Evolutionary conservation across 371 early-diverging fungal genomes (phyloP).

Genomic region (Syncephalastrum monosporum): DNA sequence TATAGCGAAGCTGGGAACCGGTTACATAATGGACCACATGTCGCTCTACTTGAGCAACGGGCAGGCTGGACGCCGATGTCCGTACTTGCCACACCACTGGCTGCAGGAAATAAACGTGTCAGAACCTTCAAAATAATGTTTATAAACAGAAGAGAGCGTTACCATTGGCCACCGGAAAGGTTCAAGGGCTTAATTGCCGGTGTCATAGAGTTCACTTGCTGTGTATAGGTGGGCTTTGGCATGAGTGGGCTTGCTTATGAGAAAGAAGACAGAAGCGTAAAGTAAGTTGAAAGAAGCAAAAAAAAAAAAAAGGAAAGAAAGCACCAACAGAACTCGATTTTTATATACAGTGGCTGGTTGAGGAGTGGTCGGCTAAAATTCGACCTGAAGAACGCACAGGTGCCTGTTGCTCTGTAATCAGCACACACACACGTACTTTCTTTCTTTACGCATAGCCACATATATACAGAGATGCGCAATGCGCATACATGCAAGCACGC

Average conservation of each 20-base stretch:
- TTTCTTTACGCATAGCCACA: too few relatives aligned
- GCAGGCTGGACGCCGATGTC: slow-evolving; percentile 16
- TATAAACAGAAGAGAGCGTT: not conserved
- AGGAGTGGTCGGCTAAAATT: too few relatives aligned
- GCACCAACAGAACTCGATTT: not conserved
- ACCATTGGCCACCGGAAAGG: slow-evolving; percentile 20
- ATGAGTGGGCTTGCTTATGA: slow-evolving; percentile 7
- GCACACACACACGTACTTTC: too few relatives aligned
- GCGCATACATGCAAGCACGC: too few relatives aligned
- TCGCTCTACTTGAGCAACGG: slow-evolving; percentile 17
- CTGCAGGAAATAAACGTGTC: slow-evolving; percentile 1
- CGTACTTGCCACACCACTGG: slow-evolving; percentile 23
- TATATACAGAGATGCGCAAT: too few relatives aligned
- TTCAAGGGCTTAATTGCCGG: slow-evolving; percentile 13
- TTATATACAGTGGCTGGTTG: too few relatives aligned
- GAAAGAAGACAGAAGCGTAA: not conserved
- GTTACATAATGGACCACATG: not conserved
- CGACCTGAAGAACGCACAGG: too few relatives aligned
- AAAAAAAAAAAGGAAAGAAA: slow-evolving; percentile 4
- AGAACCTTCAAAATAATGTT: not conserved
- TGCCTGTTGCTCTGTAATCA: too few relatives aligned
- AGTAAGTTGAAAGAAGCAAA: not conserved
- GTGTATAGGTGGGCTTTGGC: not conserved
- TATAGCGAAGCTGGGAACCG: not conserved
- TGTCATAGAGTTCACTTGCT: too few relatives aligned